phyloP scores from a whole-genome alignment of 1,284 basidiomycete species.

The Papiliotrema flavescens region DNA sequence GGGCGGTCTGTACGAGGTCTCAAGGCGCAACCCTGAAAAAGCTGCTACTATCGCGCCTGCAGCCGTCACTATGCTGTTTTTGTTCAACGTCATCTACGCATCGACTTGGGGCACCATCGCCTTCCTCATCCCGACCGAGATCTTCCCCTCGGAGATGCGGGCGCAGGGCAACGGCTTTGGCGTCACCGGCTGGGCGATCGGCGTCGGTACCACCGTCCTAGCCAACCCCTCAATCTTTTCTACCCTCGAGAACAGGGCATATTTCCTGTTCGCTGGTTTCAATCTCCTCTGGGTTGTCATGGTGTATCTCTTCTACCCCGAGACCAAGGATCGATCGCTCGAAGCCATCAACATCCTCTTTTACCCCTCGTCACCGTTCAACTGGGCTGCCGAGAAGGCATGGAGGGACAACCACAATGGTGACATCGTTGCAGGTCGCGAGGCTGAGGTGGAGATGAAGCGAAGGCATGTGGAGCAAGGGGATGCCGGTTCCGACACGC shows the following conservation, averaged over 20 bases:
- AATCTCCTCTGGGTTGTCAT: conserved; percentile 41
- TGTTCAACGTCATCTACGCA: conserved; percentile 46
- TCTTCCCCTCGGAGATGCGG: conserved; percentile 46
- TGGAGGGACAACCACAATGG: conserved; percentile 15
- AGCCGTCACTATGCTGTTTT: conserved; percentile 46
- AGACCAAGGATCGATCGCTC: conserved; percentile 38
- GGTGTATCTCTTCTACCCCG: conserved; percentile 42
- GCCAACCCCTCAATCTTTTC: conserved; percentile 41
- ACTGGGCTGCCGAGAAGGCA: conserved; percentile 15
- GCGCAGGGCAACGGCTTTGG: conserved; percentile 41
- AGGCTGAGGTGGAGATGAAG: background rate
- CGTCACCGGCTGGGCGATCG: conserved; percentile 45
- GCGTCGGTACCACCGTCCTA: conserved; percentile 28
- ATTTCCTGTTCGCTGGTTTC: conserved; percentile 42
- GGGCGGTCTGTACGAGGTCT: conserved; percentile 28
- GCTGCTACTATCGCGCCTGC: conserved; percentile 22
- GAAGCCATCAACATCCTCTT: conserved; percentile 39
- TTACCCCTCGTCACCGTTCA: conserved; percentile 14
- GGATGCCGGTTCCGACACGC: background rate
- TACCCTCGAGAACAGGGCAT: conserved; percentile 25
- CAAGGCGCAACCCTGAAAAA: conserved; percentile 12
- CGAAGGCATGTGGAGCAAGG: background rate
- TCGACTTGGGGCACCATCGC: conserved; percentile 37
- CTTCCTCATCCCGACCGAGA: conserved; percentile 48
- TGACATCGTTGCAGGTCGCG: conserved; percentile 6